Base-by-base conservation (phyloP, 805 yeast genomes). In the Teunomyces panamensis region DNA sequence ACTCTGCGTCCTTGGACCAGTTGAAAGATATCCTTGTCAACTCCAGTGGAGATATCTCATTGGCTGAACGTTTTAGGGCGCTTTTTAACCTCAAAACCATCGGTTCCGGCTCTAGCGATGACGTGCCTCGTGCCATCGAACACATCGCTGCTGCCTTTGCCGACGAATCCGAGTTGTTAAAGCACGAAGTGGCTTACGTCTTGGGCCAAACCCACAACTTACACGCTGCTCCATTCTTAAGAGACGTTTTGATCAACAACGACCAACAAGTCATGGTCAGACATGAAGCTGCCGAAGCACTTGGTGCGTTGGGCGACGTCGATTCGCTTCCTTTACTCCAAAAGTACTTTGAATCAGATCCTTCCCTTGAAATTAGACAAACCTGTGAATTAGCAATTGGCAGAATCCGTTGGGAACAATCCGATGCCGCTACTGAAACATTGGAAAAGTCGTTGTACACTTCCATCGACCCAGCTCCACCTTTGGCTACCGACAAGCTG, bases 251-350 rank as follows among this genome's bases (percentile, higher is more conserved):
- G 58, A 68, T 71, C 43, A 83, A 85, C 64, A 60, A 64, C 20
- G 55, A 73, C 11, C 98, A 92, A 73, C 94, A 87, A 63, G 76
- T 87, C 51, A 94, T 94, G 98, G 99, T 94, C 32, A 86, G 99
- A 68, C 99, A 94, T 67, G 99, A 94, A 69, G 99, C 99, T 13
- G 99, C 99, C 6, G 99, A 94, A 70, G 99, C 98, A 37, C 76
- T 94, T 47, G 99, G 99, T 52, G 99, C 99, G 39, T 75, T 94
- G 45, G 96, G 96, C 42, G 96, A 90, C 66, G 67, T 69, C 35
- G 85, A 80, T 5, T 86, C 96, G 10, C 66, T 94, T 47, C 79
- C 74, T 1, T 64, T 90, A 42, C 78, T 94, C 56, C 69, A 79
- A 52, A 71, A 83, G 46, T 89, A 84, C 67, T 75, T 69, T 57